Conservation (phyloP, 441 rosid genomes). For the Populus hybrid region DNA sequence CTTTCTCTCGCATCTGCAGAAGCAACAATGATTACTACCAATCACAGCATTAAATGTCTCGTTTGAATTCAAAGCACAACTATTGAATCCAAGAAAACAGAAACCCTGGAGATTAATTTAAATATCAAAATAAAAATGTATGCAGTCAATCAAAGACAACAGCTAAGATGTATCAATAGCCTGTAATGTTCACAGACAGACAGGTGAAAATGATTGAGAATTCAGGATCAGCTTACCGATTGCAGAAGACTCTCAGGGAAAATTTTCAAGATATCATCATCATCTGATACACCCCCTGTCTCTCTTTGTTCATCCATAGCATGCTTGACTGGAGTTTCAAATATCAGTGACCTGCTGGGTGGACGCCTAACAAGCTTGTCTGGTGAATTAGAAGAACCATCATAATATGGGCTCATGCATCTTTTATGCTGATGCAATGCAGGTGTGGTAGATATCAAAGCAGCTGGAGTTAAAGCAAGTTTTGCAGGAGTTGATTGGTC, state of each 20-base stretch:
- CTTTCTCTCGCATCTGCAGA: constrained; percentile 75
- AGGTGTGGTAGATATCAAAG: constrained; percentile 46
- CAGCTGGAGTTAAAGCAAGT: constrained; percentile 40
- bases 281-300: constrained; percentile 25
- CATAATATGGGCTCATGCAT: constrained; percentile 47
- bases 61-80: not conserved
- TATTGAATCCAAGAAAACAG: not conserved
- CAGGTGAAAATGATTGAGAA: not conserved
- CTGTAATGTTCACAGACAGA: not conserved
- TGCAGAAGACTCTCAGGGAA: constrained; percentile 58
- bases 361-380: constrained; percentile 64
- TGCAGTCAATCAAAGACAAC: not conserved
- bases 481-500: constrained; percentile 61
- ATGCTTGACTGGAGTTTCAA: constrained; percentile 45
- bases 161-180: not conserved
- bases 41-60: not conserved
- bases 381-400: constrained; percentile 32
- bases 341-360: constrained; percentile 57
- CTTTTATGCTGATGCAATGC: constrained; percentile 42
- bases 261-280: constrained; percentile 48
- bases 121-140: not conserved
- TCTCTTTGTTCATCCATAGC: constrained; percentile 22
- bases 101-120: not conserved
- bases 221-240: constrained; percentile 46
- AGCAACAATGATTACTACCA: not conserved